Base-by-base conservation (phyloP, 2,329 filamentous ascomycete genomes). In the Aspergillus pseudoglaucus region DNA sequence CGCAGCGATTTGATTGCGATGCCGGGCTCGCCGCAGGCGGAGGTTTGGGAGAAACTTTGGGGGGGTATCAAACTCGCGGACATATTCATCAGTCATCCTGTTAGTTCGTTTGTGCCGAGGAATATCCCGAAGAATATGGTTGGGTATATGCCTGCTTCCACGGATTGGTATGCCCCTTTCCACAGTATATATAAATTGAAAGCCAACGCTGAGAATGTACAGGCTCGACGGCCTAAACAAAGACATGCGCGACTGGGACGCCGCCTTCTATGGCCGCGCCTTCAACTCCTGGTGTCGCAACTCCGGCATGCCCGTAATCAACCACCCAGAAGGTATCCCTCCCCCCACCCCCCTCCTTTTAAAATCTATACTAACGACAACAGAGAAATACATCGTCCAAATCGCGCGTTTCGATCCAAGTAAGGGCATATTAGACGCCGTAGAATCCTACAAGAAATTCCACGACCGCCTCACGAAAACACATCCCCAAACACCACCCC, bases 221-320 rank as follows among this genome's bases (percentile, higher is more conserved):
- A 78, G 75, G 84, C 75, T 90, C 3, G 88, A 93, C 62, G 88
- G 88, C 7, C 67, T 91, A 55, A 93, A 90, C 73, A 93, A 93
- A 67, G 68, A 74, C 20, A 76, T 91, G 65, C 79, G 79, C 50
- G 74, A 78, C 44, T 89, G 83, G 81, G 85, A 89, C 59, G 74
- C 77, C 6, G 79, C 80, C 10, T 89, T 86, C 68, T 91, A 91
- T 58, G 78, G 85, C 44, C 81, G 87, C 54, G 74, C 84, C n/a
- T 88, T 90, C 69, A 85, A 62, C 83, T 81, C 66, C 70, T 78
- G 58, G 65, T 78, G 42, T 74, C 83, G 66, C 68, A 78, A 62
- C 81, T 83, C 80, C 65, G 71, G 67, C 59, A 71, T 60, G 62
- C 60, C 67, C 12, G 60, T 57, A 3, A 67, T 70, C n/a, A 53